A percentile compares a stretch with the other conserved stretches of the same genome.
These are phyloP conservation scores for Aspergillus aculeatinus DNA, from an alignment of 2,329 filamentous ascomycete species.

Conservation along the genomic window DNA sequence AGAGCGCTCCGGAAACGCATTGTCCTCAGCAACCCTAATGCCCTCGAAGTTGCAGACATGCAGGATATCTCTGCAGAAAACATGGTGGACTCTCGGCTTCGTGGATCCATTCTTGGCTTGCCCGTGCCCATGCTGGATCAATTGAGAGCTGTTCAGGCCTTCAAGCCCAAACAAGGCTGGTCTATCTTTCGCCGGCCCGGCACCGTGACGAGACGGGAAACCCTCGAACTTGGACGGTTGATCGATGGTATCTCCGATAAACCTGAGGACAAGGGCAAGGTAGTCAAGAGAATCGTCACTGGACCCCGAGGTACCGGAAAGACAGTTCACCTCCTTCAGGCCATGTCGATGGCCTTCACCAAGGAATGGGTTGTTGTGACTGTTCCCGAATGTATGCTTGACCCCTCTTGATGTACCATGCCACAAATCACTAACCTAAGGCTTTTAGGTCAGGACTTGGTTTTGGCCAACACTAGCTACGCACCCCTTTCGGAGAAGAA, in stretches of 20 bases:
- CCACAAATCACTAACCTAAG: constrained; percentile 18
- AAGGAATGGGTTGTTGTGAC: constrained; percentile 87
- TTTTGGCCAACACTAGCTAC: constrained; percentile 79
- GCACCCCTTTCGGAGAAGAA: constrained; percentile 60
- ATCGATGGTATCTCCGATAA: constrained; percentile 57
- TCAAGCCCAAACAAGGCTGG: constrained; percentile 90
- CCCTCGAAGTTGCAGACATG: constrained; percentile 71
- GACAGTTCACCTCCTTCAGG: constrained; percentile 81
- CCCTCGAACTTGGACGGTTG: constrained; percentile 65
- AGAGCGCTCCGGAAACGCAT: constrained; percentile 86
- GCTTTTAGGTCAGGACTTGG: constrained; percentile 70
- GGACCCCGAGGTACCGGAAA: constrained; percentile 79
- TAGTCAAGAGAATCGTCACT: constrained; percentile 62
- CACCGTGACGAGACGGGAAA: constrained; percentile 74
- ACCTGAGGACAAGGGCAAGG: constrained; percentile 37
- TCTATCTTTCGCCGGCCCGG: constrained; percentile 79
- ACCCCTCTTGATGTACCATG: not conserved
- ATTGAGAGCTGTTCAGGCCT: constrained; percentile 80
- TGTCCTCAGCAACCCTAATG: constrained; percentile 91
- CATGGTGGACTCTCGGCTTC: constrained; percentile 55
- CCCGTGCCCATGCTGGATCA: constrained; percentile 71
- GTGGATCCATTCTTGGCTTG: constrained; percentile 68
- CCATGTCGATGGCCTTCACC: constrained; percentile 74
- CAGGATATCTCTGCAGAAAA: constrained; percentile 58
- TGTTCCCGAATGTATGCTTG: constrained; percentile 75